Conservation (phyloP, 2,329 filamentous ascomycete genomes). For the Penicillium sp. region DNA sequence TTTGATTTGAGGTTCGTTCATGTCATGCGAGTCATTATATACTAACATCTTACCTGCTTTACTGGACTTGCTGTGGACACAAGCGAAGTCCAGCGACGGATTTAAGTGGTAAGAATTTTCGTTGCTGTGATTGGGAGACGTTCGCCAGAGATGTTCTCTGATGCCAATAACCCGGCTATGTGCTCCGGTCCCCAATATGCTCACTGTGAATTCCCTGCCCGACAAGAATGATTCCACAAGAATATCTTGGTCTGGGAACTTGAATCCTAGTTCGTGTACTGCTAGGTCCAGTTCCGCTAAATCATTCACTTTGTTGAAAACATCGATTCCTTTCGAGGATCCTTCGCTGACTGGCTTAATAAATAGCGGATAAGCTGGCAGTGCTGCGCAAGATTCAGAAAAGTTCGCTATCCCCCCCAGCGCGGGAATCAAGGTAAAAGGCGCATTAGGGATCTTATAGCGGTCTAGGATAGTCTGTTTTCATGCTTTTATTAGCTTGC, state of each 20-base stretch:
- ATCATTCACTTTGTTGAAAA: conserved; percentile 3
- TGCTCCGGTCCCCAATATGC: conserved; percentile 19
- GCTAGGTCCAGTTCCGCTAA: conserved; percentile 5
- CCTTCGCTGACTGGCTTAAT: conserved; percentile 17
- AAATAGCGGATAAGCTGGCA: conserved; percentile 20
- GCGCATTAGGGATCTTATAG: conserved; percentile 15
- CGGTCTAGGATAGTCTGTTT: conserved; percentile 16
- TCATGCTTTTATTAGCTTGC: background rate
- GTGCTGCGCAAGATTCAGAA: background rate
- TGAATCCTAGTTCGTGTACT: conserved; percentile 13
- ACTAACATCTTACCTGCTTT: too few relatives aligned
- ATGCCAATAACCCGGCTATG: background rate
- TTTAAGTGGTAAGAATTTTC: background rate
- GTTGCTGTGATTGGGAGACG: background rate
- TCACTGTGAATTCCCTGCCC: conserved; percentile 27
- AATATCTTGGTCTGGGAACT: conserved; percentile 15
- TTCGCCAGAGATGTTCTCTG: background rate
- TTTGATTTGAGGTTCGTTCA: too few relatives aligned
- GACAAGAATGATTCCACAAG: conserved; percentile 23
- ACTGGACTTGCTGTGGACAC: too few relatives aligned
- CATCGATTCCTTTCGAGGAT: conserved; percentile 20
- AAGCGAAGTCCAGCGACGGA: too few relatives aligned
- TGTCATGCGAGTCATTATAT: too few relatives aligned
- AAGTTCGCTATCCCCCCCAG: background rate
- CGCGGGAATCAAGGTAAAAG: conserved; percentile 11